A percentile compares a stretch with the other conserved stretches of the same genome.
Evolutionary conservation across 805 yeast genomes (phyloP).

Genomic region (Candida insectorum): DNA sequence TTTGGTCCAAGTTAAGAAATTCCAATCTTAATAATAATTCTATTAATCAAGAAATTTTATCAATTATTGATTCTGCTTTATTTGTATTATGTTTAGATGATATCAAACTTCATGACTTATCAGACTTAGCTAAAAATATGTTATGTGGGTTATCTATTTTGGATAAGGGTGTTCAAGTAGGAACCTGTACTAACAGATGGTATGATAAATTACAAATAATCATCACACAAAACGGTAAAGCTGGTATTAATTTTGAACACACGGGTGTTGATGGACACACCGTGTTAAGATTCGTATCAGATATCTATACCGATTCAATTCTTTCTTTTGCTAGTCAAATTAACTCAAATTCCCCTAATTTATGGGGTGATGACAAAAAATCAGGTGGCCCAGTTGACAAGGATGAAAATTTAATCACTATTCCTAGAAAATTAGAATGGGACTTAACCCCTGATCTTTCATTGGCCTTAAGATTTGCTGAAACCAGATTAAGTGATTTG

Average conservation of each 20-base stretch:
- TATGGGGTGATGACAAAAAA: constrained; percentile 46
- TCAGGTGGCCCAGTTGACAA: constrained; percentile 23
- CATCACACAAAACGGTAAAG: constrained; percentile 83
- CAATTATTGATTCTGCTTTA: constrained; percentile 75
- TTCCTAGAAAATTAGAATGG: constrained; percentile 90
- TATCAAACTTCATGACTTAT: constrained; percentile 57
- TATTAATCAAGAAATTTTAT: constrained; percentile 66
- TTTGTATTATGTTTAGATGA: constrained; percentile 84
- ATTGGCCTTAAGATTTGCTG: constrained; percentile 82
- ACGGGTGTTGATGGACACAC: constrained; percentile 97
- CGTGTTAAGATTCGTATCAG: constrained; percentile 81
- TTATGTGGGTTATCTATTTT: constrained; percentile 79
- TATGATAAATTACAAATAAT: constrained; percentile 88
- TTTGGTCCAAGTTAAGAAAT: constrained; percentile 78
- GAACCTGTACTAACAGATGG: constrained; percentile 94
- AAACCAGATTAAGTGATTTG: constrained; percentile 81
- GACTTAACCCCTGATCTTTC: constrained; percentile 71
- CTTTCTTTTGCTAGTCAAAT: constrained; percentile 81
- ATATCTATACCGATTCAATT: constrained; percentile 88
- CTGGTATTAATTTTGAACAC: constrained; percentile 91
- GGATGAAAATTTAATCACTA: constrained; percentile 42
- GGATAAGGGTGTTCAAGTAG: constrained; percentile 84
- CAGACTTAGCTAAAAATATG: constrained; percentile 76
- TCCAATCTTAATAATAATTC: constrained; percentile 41
- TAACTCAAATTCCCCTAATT: constrained; percentile 68